Evolutionary conservation across 352 stramenopile species (phyloP).

Genomic region (Lagenidium sp.): DNA sequence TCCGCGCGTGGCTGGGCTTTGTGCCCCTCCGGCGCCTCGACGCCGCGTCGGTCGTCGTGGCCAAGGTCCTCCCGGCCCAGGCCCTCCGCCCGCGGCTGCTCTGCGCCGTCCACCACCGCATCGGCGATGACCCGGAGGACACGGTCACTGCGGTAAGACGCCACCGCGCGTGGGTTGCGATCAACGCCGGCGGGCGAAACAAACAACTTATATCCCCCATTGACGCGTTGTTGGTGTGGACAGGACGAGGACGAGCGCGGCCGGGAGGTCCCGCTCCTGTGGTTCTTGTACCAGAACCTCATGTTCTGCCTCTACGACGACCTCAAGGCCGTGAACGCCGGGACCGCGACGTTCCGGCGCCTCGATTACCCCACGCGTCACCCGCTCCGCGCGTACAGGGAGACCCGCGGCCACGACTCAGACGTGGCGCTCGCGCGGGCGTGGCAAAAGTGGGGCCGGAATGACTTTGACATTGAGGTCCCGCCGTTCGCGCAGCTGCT

Average conservation of each 20-base stretch:
- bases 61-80: conserved; percentile 49
- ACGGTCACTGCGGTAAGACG: no score
- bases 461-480: conserved; percentile 85
- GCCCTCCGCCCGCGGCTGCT: conserved; percentile 41
- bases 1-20: conserved; percentile 27
- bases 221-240: no score
- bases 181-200: background rate
- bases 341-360: conserved; percentile 21
- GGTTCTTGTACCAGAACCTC: conserved; percentile 75
- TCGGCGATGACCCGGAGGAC: conserved; percentile 1
- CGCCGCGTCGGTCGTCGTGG: conserved; percentile 7
- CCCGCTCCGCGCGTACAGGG: conserved; percentile 15
- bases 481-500: conserved; percentile 82
- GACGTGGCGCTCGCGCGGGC: conserved; percentile 12
- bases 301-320: conserved; percentile 59
- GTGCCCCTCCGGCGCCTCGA: conserved; percentile 4
- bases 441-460: conserved; percentile 36
- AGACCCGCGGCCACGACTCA: conserved; percentile 9
- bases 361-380: conserved; percentile 34
- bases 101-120: conserved; percentile 15
- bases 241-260: conserved; percentile 3
- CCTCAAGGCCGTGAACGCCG: conserved; percentile 17
- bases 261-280: conserved; percentile 31
- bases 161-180: no score
- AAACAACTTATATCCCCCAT: background rate